These are phyloP conservation scores for Claviceps maximensis DNA, from an alignment of 2,329 filamentous ascomycete species.

Conservation along the genomic window DNA sequence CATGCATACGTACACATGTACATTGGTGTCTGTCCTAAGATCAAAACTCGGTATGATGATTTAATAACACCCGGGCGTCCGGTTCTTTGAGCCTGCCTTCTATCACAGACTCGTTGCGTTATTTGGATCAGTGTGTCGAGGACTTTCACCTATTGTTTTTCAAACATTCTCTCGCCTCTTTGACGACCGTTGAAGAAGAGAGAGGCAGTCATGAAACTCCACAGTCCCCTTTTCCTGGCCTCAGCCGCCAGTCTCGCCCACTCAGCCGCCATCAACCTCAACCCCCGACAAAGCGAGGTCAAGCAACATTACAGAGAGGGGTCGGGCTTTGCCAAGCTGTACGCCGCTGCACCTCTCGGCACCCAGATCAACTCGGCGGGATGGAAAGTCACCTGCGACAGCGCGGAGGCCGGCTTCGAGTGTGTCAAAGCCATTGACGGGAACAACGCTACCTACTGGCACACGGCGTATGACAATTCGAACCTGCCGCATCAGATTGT, in stretches of 20 bases:
- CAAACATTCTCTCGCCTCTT: too few relatives aligned
- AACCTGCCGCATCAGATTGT: conserved; percentile 17
- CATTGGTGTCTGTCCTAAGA: too few relatives aligned
- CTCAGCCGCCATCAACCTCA: background rate
- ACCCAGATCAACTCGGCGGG: conserved; percentile 3
- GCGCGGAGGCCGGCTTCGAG: conserved; percentile 14
- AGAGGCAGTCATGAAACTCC: background rate
- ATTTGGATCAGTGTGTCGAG: background rate
- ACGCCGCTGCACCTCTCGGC: conserved; percentile 4
- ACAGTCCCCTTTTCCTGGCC: background rate
- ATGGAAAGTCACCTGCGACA: conserved; percentile 18
- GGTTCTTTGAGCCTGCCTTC: background rate
- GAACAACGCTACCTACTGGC: conserved; percentile 17
- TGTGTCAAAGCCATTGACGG: conserved; percentile 17
- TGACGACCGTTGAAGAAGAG: background rate
- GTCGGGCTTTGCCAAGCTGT: conserved; percentile 1
- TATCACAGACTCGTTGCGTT: background rate
- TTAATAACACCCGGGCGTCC: background rate
- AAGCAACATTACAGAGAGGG: conserved; percentile 2
- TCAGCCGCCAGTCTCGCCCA: background rate
- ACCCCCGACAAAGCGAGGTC: background rate
- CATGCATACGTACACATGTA: too few relatives aligned
- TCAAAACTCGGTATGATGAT: background rate
- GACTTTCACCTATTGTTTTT: background rate
- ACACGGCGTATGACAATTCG: conserved; percentile 9